phyloP scores from a whole-genome alignment of 2,329 filamentous ascomycete genomes.

The Phialophora macrospora region DNA sequence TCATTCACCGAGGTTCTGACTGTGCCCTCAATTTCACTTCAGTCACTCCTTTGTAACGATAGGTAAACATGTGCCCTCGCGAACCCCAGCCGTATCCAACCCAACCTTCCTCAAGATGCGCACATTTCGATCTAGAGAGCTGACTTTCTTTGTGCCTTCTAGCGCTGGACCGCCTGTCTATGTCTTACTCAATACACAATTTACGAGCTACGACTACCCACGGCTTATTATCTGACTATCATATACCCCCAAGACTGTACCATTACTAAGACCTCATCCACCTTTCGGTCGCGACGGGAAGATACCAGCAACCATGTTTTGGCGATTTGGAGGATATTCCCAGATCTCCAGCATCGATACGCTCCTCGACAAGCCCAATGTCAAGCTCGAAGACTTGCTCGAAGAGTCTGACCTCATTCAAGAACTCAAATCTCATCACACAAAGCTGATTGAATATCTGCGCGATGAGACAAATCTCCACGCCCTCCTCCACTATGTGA shows the following conservation, averaged over 20 bases:
- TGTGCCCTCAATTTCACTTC: slow-evolving; percentile 23
- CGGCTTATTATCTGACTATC: slow-evolving; percentile 24
- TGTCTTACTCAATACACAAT: slow-evolving; percentile 32
- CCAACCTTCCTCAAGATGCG: neutral
- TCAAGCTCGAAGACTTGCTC: slow-evolving; percentile 91
- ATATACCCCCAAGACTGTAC: slow-evolving; percentile 23
- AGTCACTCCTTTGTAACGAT: slow-evolving; percentile 35
- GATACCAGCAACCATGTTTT: slow-evolving; percentile 79
- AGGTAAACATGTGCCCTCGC: slow-evolving; percentile 26
- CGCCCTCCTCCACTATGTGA: slow-evolving; percentile 86
- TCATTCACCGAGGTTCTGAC: slow-evolving; percentile 6
- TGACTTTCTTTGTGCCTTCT: slow-evolving; percentile 15
- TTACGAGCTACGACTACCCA: slow-evolving; percentile 33
- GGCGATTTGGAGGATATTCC: slow-evolving; percentile 98
- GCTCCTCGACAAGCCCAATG: slow-evolving; percentile 92
- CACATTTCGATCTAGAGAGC: slow-evolving; percentile 1
- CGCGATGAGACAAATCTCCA: slow-evolving; percentile 84
- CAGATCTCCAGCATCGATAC: slow-evolving; percentile 96
- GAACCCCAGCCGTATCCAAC: neutral
- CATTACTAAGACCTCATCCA: slow-evolving; percentile 25
- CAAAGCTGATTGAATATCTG: slow-evolving; percentile 94
- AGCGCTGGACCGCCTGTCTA: slow-evolving; percentile 37
- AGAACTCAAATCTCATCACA: slow-evolving; percentile 97
- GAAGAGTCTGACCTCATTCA: slow-evolving; percentile 96
- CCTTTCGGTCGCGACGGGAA: slow-evolving; percentile 16